Evolutionary conservation across 768 basidiomycete genomes (phyloP).

Genomic region (Lactarius quietus): DNA sequence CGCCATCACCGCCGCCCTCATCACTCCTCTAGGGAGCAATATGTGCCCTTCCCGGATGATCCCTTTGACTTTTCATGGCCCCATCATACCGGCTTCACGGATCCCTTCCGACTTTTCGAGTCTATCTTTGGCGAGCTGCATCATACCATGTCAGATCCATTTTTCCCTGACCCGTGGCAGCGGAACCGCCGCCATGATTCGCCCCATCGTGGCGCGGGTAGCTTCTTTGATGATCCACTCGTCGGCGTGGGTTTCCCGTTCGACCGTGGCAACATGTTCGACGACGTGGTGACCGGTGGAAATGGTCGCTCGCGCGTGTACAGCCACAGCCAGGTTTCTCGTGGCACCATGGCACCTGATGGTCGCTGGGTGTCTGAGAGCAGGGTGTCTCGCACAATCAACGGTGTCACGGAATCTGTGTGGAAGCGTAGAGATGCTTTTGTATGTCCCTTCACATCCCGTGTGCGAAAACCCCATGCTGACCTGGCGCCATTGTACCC

Average conservation of each 20-base stretch:
- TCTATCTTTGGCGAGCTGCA: conserved; percentile 51
- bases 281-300: conserved; percentile 14
- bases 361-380: conserved; percentile 52
- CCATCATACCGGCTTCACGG: conserved; percentile 54
- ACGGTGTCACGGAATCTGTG: conserved; percentile 62
- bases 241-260: conserved; percentile 14
- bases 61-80: conserved; percentile 36
- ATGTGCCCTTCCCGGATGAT: conserved; percentile 7
- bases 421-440: conserved; percentile 54
- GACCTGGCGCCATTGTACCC: conserved; percentile 25
- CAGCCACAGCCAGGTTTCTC: conserved; percentile 32
- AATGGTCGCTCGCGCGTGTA: conserved; percentile 24
- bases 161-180: conserved; percentile 31
- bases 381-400: conserved; percentile 52
- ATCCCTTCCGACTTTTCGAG: conserved; percentile 74
- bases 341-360: conserved; percentile 32
- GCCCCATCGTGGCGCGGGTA: conserved; percentile 1
- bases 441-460: conserved; percentile 39
- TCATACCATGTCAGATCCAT: conserved; percentile 34
- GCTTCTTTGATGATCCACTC: conserved; percentile 20
- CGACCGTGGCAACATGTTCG: conserved; percentile 20
- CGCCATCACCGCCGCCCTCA: conserved; percentile 17
- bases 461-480: conserved; percentile 11
- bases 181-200: conserved; percentile 2
- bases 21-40: conserved; percentile 10